Percentiles rank a stretch among this genome's conserved stretches.
Evolutionary conservation across 768 basidiomycete genomes (phyloP).

Genomic region (Lactifluus subvellereus): DNA sequence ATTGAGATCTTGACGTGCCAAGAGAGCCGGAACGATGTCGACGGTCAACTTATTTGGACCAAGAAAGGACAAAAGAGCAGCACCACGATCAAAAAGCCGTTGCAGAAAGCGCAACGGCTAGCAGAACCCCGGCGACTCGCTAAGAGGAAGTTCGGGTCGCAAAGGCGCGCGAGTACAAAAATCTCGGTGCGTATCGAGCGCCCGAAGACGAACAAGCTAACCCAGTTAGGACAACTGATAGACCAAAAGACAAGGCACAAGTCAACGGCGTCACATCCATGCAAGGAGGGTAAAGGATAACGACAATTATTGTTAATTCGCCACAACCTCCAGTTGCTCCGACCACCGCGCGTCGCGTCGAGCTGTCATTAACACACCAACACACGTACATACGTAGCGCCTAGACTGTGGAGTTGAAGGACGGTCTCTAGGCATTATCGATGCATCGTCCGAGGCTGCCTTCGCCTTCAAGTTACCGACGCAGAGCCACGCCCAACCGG

Average conservation of each 20-base stretch:
- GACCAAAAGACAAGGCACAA: background rate
- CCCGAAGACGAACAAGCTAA: background rate
- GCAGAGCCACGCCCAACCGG: no score
- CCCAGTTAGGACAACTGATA: background rate
- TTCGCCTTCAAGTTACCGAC: no score
- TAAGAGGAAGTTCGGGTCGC: background rate
- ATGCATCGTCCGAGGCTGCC: no score
- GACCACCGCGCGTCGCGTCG: background rate
- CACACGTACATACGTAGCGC: no score
- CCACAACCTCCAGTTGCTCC: slow-evolving; percentile 5
- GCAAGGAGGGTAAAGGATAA: background rate
- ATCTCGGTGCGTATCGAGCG: background rate
- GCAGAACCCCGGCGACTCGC: background rate
- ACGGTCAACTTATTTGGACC: background rate
- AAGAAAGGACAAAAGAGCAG: background rate
- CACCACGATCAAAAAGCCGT: background rate
- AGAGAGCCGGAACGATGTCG: background rate
- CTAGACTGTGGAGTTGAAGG: no score
- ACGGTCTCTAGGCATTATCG: no score
- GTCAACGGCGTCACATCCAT: background rate
- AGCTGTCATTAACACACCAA: no score
- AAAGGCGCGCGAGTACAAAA: background rate
- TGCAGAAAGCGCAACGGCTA: background rate
- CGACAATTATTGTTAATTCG: background rate
- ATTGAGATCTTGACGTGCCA: background rate